Evolutionary conservation across 768 basidiomycete genomes (phyloP), one percentile per base, ranked within the genome.

Genomic region (Kwoniella europaea): DNA sequence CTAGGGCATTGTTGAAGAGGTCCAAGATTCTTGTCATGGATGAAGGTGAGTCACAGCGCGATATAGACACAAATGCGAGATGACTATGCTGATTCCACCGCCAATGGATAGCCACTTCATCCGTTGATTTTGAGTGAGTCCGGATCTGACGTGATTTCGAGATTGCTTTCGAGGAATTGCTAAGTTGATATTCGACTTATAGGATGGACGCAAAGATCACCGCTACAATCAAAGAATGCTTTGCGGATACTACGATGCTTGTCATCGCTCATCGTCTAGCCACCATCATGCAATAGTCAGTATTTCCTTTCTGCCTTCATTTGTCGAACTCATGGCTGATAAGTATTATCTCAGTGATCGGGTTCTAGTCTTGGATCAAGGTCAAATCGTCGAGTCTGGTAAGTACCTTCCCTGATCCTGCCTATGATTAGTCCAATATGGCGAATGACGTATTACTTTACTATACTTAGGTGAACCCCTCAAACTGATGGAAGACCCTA

Each of bases 181-280:
- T 35, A 15, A 43, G 50, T 52, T 65, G 63, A 72, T 41, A 12
- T 1, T 5, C 43, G 52, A 35, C 13, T 53, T 10, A 2, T 56
- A 82, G 79, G 67, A 83, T 82, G 71, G 83, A 84, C 70, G 76
- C 79, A 20, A 77, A 76, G 69, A 80, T 84, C 69, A 82, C 81
- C 6, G 65, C 66, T 3, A 79, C 82, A 1, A 76, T 84, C 44
- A 77, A 75, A 54, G 77, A 82, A 24, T 76, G 78, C 55, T 80
- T 84, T 52, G 67, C 77, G 13, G 77, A 71, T 1, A 77, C 77
- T 42, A 82, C 82, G 10, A 73, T 84, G 69, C 53, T 84, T 50
- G 80, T 82, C 41, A 81, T 84, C 35, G 83, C 82, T 44, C 83
- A 84, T 67, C 77, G 83, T 3, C 72, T 83, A 35, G 74, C 81